Percentiles rank a stretch among this genome's conserved stretches.
These are phyloP conservation scores for Actinomortierella ambigua DNA, from an alignment of 371 early-diverging fungal species.

Conservation along the genomic window DNA sequence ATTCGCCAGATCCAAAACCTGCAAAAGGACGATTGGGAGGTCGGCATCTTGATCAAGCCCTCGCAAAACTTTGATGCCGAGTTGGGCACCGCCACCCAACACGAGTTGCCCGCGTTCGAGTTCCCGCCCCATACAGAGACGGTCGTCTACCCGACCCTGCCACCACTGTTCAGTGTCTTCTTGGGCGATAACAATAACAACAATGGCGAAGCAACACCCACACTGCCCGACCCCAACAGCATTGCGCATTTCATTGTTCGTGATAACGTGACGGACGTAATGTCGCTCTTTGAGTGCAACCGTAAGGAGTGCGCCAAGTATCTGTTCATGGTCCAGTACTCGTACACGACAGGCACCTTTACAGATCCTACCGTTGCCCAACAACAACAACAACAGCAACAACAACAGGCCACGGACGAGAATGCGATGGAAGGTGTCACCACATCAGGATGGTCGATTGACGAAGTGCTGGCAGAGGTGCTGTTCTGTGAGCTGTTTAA, in stretches of 20 bases:
- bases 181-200: conserved; percentile 48
- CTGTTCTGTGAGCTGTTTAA: conserved; percentile 72
- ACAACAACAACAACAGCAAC: too few relatives aligned
- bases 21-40: conserved; percentile 66
- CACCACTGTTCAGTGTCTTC: conserved; percentile 51
- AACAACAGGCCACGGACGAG: conserved; percentile 11
- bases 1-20: conserved; percentile 72
- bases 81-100: conserved; percentile 62
- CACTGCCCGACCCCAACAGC: conserved; percentile 55
- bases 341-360: conserved; percentile 62
- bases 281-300: conserved; percentile 78
- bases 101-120: conserved; percentile 59
- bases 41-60: conserved; percentile 62
- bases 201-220: conserved; percentile 28
- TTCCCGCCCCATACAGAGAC: conserved; percentile 49
- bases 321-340: conserved; percentile 63
- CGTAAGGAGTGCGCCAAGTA: conserved; percentile 83
- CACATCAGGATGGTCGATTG: conserved; percentile 26
- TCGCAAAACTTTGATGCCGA: conserved; percentile 62
- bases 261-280: conserved; percentile 79
- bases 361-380: conserved; percentile 33
- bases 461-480: conserved; percentile 38
- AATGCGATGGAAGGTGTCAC: conserved; percentile 9
- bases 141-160: conserved; percentile 15
- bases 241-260: conserved; percentile 79